Evolutionary conservation across 2,329 filamentous ascomycete species (phyloP).

Genomic region (Exophiala dermatitidis): DNA sequence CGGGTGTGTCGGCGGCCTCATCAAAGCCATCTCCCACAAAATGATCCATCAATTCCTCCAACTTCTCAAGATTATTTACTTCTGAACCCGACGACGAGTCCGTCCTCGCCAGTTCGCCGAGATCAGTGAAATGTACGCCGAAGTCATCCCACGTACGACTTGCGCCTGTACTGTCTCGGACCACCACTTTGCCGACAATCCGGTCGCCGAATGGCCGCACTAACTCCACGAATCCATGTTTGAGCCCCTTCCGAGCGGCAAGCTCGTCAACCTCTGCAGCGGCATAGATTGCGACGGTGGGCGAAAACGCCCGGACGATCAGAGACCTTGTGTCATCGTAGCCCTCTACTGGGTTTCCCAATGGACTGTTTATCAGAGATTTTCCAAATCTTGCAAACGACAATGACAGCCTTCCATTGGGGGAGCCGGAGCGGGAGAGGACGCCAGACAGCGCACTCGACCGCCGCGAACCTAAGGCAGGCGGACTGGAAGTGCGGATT

Average conservation of each 20-base stretch:
- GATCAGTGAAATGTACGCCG: conserved; percentile 72
- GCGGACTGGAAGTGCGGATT: conserved; percentile 54
- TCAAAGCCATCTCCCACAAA: conserved; percentile 21
- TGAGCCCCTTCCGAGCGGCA: conserved; percentile 74
- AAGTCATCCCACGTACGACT: conserved; percentile 84
- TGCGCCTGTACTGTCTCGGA: conserved; percentile 81
- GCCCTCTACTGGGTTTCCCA: conserved; percentile 48
- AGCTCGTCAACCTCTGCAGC: conserved; percentile 79
- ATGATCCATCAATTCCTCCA: conserved; percentile 27
- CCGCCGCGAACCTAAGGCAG: conserved; percentile 44
- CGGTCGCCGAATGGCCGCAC: conserved; percentile 85
- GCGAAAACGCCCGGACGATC: conserved; percentile 78
- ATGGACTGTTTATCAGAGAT: conserved; percentile 39
- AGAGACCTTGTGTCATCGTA: conserved; percentile 55
- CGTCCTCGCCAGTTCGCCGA: conserved; percentile 42
- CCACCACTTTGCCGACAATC: conserved; percentile 77
- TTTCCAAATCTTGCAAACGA: conserved; percentile 45
- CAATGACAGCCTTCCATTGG: conserved; percentile 53
- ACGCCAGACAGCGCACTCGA: conserved; percentile 61
- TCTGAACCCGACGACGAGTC: conserved; percentile 5
- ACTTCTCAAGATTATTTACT: conserved; percentile 14
- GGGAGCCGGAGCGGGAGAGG: conserved; percentile 61
- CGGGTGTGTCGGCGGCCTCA: conserved; percentile 11
- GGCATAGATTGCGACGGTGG: conserved; percentile 79
- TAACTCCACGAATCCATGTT: conserved; percentile 72